phyloP scores from a whole-genome alignment of 140 eudicot species.

The Flaveria floridana region DNA sequence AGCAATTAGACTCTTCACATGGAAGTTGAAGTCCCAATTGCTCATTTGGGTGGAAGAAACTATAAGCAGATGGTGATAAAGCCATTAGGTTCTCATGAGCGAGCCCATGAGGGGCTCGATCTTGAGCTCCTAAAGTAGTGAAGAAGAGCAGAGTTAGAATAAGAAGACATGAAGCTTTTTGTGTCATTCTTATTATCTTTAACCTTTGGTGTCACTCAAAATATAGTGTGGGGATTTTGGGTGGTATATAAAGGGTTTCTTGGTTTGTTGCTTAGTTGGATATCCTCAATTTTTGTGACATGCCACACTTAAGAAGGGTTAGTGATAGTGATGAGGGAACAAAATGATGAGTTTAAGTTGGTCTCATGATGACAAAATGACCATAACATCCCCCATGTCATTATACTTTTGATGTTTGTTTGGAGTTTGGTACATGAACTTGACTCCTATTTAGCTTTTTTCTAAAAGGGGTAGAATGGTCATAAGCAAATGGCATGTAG shows the following conservation, averaged over 20 bases:
- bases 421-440: constrained; percentile 18
- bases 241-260: constrained; percentile 41
- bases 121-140: constrained; percentile 49
- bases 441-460: constrained; percentile 32
- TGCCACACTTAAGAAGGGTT: constrained; percentile 28
- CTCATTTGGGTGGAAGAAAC: constrained; percentile 60
- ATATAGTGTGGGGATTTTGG: constrained; percentile 11
- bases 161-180: constrained; percentile 28
- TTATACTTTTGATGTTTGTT: constrained; percentile 12
- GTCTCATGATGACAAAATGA: constrained; percentile 21
- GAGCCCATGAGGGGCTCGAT: constrained; percentile 74
- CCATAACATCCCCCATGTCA: constrained; percentile 28
- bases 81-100: constrained; percentile 43
- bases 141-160: constrained; percentile 29
- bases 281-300: constrained; percentile 37
- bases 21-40: constrained; percentile 27
- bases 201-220: constrained; percentile 1
- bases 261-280: constrained; percentile 37
- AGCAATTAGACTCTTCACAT: constrained; percentile 44
- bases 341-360: constrained; percentile 44
- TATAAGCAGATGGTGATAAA: constrained; percentile 67
- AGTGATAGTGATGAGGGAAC: constrained; percentile 33
- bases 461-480: constrained; percentile 44
- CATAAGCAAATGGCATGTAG: constrained; percentile 9
- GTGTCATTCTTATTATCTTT: not conserved